Base-by-base conservation (phyloP, 306 rosid genomes). In the Rosa multiflora region DNA sequence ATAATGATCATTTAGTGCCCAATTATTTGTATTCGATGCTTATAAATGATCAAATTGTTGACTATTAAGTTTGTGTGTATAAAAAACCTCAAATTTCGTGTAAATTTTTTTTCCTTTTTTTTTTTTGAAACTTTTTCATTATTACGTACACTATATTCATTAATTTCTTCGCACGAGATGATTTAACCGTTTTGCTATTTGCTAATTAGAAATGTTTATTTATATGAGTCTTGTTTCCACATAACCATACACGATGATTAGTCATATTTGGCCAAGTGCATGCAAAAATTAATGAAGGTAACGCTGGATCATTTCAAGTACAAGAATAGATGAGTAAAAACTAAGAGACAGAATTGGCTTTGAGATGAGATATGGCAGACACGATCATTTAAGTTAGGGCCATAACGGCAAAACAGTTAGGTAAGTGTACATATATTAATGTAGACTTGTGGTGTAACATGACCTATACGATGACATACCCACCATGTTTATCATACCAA, bases 301-400 rank as follows among this genome's bases (percentile, higher is more conserved):
- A 58, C 63, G n/a, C 8, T 21, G 10, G 66, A 11, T 23, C n/a
- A 63, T 63, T 61, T 10, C 0, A 32, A 63, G 68, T 63, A 29
- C 40, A 62, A 11, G 39, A 29, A 29, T 18, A 6, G 26, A 55
- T 63, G 69, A 18, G 69, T 32, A 14, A 63, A 32, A 32, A 1
- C 4, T 29, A 2, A 29, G 68, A 62, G 20, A 13, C 68, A 62
- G 18, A 26, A 61, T 11, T 61, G 67, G 67, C 26, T 61, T 61
- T 61, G 67, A 29, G 39, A 61, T 61, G 72, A 78, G 85, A 82
- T 85, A 85, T 70, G 79, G 43, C 72, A 79, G 86, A 81, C 84
- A 75, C 67, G 86, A 81, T 81, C 91, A 89, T 87, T 87, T 77
- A 91, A 86, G 76, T 82, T 81, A 71, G 89, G 84, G 77, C 83